Conservation (phyloP, 345 rosid species). For the Jatropha curcas region DNA sequence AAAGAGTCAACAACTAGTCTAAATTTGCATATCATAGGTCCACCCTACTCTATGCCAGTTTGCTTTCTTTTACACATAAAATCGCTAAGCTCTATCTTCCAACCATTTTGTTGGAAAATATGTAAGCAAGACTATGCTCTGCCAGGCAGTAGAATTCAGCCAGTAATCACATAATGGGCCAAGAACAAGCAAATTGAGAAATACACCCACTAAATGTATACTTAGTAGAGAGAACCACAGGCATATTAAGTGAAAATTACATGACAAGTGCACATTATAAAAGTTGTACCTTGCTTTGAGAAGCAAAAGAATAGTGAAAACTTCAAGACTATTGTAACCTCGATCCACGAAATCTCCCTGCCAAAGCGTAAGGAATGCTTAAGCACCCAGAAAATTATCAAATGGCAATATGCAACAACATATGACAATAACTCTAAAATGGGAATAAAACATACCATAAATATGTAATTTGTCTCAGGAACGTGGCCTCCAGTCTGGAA, state of each 20-base stretch:
- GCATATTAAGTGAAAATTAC: not conserved
- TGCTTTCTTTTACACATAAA: too few species aligned
- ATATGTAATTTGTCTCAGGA: slow-evolving; percentile 96
- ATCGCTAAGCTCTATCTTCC: not conserved
- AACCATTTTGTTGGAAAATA: not conserved
- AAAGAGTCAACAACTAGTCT: not conserved
- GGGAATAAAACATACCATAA: slow-evolving; percentile 53
- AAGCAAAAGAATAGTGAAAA: slow-evolving; percentile 89
- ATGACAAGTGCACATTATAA: slow-evolving; percentile 2
- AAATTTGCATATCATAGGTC: not conserved
- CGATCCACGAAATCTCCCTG: slow-evolving; percentile 97
- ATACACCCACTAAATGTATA: not conserved
- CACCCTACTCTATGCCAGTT: not conserved
- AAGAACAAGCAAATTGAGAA: not conserved
- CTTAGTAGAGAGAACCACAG: not conserved
- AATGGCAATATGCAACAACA: not conserved
- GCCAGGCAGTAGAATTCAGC: not conserved
- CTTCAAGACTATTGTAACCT: slow-evolving; percentile 98
- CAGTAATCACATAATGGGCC: not conserved
- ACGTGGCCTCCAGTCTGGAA: slow-evolving; percentile 98
- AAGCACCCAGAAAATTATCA: not conserved
- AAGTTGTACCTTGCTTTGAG: slow-evolving; percentile 79
- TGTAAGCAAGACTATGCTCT: not conserved
- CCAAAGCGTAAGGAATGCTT: slow-evolving; percentile 19
- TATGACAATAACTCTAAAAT: not conserved